Evolutionary conservation across 129 eudicot genomes (phyloP), one percentile per base, ranked within the genome.

Genomic region (Arctium lappa): DNA sequence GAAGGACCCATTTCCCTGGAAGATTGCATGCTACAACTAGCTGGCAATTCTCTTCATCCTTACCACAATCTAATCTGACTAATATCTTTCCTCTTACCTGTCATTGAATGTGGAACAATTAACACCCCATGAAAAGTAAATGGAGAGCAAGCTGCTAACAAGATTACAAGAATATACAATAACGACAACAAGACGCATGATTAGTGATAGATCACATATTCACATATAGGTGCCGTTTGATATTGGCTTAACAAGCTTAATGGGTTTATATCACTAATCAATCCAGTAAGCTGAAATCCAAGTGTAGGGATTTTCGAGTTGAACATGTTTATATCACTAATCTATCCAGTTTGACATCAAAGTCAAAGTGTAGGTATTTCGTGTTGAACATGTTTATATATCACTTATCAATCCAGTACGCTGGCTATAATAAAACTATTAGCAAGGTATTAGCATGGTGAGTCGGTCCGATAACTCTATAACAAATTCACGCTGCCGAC

Each of bases 1-100:
- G 99, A 88, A 96, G 97, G 83, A 93, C 78, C 99, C 99, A 96
- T 76, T 96, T 93, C 79, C 99, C 99, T 5, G 98, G 98, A 85
- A 96, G 89, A 76, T 77, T 88, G 85, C 98, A 96, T 50, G 97
- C 97, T 85, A 96, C 91, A 32, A 80, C 88, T 77, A 96, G 94
- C 86, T 86, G 90, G 94, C 95, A 91, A 42, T 90, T 69, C 36
- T 89, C 91, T 68, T 84, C 91, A 88, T 84, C 85, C 16, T 89
- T 71, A 46, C 89, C 95, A 37, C 77, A 79, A 50, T 88, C 91
- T 82, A 96, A 82, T 75, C 83, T 92, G 85, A 96, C 82, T 74
- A 83, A 37, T 82, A 96, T 87, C 88, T 90, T 96, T 76, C 99
- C 99, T 74, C 91, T 92, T 80, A 89, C 90, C 99, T 96, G 89